Percentiles rank a stretch among this genome's conserved stretches.
These are phyloP conservation scores for Microsporum canis DNA, from an alignment of 2,329 filamentous ascomycete species.

Conservation along the genomic window DNA sequence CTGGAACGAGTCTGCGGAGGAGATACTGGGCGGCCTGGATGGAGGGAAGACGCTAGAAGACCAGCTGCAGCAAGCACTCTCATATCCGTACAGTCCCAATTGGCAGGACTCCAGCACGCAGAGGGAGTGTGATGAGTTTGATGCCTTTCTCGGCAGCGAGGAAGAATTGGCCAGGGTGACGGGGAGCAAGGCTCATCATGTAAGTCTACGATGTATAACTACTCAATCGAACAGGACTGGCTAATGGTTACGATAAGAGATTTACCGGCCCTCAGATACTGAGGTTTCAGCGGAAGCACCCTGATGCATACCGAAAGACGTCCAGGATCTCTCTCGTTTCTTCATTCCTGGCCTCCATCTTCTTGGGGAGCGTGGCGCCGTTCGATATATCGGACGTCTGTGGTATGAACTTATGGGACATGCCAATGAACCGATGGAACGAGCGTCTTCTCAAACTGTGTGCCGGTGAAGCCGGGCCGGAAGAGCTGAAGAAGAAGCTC, in stretches of 20 bases:
- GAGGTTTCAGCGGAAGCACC: constrained; percentile 68
- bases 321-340: constrained; percentile 85
- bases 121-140: constrained; percentile 79
- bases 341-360: constrained; percentile 83
- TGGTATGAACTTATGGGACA: constrained; percentile 95
- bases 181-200: constrained; percentile 89
- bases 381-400: constrained; percentile 92
- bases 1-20: constrained; percentile 64
- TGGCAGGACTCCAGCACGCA: constrained; percentile 98
- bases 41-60: constrained; percentile 52
- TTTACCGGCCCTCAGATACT: constrained; percentile 98
- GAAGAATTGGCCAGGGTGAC: constrained; percentile 65
- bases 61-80: constrained; percentile 63
- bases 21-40: constrained; percentile 51
- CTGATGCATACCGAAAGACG: constrained; percentile 69
- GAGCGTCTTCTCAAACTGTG: constrained; percentile 63
- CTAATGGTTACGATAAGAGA: constrained; percentile 42
- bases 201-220: constrained; percentile 36
- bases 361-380: constrained; percentile 74
- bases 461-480: constrained; percentile 53
- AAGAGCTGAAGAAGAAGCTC: constrained; percentile 63
- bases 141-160: constrained; percentile 55
- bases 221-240: background rate
- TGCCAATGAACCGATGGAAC: constrained; percentile 61
- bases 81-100: constrained; percentile 80